Conservation (phyloP, 108 stramenopile species). For the Aurantiochytrium sp. region DNA sequence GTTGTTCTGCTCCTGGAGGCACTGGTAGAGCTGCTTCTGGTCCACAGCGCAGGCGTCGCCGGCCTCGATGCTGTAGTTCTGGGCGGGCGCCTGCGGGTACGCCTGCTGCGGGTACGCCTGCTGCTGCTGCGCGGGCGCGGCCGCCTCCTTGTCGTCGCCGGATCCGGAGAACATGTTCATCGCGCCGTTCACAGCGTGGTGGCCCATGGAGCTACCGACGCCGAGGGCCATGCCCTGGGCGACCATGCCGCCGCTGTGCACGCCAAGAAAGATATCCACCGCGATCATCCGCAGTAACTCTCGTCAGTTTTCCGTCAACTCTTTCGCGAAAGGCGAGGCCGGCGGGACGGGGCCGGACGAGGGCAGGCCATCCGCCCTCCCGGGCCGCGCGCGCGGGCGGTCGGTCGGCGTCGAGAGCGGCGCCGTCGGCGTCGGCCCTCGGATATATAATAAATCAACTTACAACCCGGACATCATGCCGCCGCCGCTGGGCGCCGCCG, state of each 20-base stretch:
- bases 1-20: conserved; percentile 30
- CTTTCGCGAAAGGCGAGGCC: too few relatives aligned
- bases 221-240: conserved; percentile 23
- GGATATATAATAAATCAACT: too few relatives aligned
- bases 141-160: neutral
- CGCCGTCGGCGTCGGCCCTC: too few relatives aligned
- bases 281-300: neutral
- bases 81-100: neutral
- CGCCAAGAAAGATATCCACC: neutral
- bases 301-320: neutral
- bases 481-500: neutral
- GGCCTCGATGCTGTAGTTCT: neutral
- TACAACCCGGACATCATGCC: conserved; percentile 4
- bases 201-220: conserved; percentile 3
- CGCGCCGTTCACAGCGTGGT: neutral
- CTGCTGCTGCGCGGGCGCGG: neutral
- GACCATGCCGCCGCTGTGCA: conserved; percentile 5
- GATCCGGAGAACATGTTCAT: neutral
- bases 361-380: too few relatives aligned
- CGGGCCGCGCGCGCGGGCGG: too few relatives aligned
- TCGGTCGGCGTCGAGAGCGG: neutral
- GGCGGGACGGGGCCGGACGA: too few relatives aligned
- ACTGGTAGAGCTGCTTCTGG: conserved; percentile 30
- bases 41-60: conserved; percentile 22
- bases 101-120: neutral